Base-by-base conservation (phyloP, 1,139 yeast genomes). In the Pichia norvegensis region DNA sequence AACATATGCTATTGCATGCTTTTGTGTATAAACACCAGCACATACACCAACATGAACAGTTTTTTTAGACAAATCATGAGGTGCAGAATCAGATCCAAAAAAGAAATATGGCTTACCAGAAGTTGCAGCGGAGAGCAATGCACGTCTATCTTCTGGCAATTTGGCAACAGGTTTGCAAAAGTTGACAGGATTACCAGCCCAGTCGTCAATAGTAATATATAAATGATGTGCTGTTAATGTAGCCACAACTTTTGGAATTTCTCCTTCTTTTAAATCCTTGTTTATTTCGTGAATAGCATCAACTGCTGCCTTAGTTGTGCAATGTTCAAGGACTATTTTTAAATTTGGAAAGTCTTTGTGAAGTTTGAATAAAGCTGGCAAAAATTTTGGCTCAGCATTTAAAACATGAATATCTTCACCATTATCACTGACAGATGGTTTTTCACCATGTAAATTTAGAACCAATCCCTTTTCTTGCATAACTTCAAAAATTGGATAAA, bases 151-250 rank as follows among this genome's bases (percentile, higher is more conserved):
- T 29, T 69, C 72, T 25, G 97, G 97, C 36, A 90, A 70, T 63
- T 92, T 92, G 33, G 98, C 98, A 41, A 92, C 98, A 9, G 98
- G 99, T 64, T 94, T 92, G 71, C 99, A 92, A 67, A 82, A 92
- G 60, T 92, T 87, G 59, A 87, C 78, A 36, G 97, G 90, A 61
- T 88, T 85, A 4, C 97, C 97, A 5, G 97, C 97, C 97, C 97
- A 94, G 54, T 80, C 81, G 63, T 94, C 97, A 45, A 94, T 80
- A 4, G 95, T 90, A 48, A 92, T 70, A 47, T 76, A 85, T 51
- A 92, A 72, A 63, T 92, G 99, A 63, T 92, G 99, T 4, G 97
- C 97, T 11, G 98, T 92, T 52, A 92, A 85, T 3, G 97, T 81
- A 1, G 95, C 98, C 21, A 92, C 90, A 3, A 92, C 97, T 36